Percentiles rank a stretch among this genome's conserved stretches.
These are phyloP conservation scores for Leptodermis oblonga DNA, from an alignment of 257 asterid species.

Conservation along the genomic window DNA sequence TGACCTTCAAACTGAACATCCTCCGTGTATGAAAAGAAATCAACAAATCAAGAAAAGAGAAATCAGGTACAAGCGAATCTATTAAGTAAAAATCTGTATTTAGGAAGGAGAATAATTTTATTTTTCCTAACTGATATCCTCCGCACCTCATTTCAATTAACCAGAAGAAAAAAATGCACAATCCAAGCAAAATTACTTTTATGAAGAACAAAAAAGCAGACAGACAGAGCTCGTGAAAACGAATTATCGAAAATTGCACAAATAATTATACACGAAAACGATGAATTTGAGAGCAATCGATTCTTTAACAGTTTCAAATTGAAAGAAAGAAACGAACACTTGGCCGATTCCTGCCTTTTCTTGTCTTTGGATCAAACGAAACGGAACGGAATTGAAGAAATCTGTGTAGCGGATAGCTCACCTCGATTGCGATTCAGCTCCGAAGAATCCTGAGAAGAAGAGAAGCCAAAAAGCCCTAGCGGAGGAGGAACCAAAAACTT, in stretches of 20 bases:
- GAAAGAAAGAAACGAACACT: no score
- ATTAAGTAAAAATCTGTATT: not conserved
- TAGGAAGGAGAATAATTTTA: no score
- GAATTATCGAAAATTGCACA: not conserved
- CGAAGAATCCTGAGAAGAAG: not conserved
- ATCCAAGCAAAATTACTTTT: not conserved
- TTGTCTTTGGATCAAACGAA: no score
- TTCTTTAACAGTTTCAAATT: no score
- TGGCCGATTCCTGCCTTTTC: slow-evolving; percentile 13
- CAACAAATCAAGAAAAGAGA: not conserved
- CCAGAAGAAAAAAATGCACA: not conserved
- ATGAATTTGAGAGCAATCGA: slow-evolving; percentile 1
- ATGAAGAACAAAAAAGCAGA: not conserved
- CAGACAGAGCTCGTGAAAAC: not conserved
- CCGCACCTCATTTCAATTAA: not conserved
- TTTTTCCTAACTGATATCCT: no score
- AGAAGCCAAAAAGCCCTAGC: not conserved
- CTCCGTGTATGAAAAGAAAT: not conserved
- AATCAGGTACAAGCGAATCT: not conserved
- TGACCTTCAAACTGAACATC: no score
- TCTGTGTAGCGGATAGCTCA: no score
- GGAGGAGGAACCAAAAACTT: not conserved
- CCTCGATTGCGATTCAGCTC: not conserved
- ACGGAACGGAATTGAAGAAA: no score
- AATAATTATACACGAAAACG: not conserved